Evolutionary conservation across 2,329 filamentous ascomycete species (phyloP).

Genomic region (Fusarium pseudograminearum): DNA sequence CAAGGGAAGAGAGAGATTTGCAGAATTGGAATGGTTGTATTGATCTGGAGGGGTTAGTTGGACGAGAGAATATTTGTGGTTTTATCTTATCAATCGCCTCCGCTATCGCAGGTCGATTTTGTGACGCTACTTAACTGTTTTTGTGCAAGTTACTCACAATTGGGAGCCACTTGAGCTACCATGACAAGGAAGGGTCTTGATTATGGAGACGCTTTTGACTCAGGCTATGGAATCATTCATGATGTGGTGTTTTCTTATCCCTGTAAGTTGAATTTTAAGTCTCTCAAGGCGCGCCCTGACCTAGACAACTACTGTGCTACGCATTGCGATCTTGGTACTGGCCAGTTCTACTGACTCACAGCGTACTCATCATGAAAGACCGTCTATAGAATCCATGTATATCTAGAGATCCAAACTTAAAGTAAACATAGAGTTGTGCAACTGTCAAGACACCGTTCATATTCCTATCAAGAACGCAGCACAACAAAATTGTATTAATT

Average conservation of each 20-base stretch:
- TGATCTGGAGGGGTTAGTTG: slow-evolving; percentile 25
- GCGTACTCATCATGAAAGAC: not conserved
- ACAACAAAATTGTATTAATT: not conserved
- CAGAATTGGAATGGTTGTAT: not conserved
- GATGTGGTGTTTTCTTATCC: not conserved
- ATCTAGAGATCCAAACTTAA: not conserved
- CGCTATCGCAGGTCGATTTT: slow-evolving; percentile 45
- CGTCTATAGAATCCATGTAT: not conserved
- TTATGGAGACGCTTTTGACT: slow-evolving; percentile 21
- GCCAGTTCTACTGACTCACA: slow-evolving; percentile 4
- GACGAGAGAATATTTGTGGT: slow-evolving; percentile 42
- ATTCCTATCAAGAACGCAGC: not conserved
- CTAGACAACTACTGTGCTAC: not conserved
- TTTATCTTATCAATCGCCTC: slow-evolving; percentile 49
- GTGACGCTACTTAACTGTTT: slow-evolving; percentile 29
- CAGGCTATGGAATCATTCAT: slow-evolving; percentile 14
- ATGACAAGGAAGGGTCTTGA: not conserved
- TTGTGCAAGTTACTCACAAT: slow-evolving; percentile 12
- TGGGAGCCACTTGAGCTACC: slow-evolving; percentile 19
- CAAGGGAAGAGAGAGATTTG: not conserved
- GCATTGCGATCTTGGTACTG: not conserved
- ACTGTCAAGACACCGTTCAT: not conserved
- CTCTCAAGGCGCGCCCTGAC: not conserved
- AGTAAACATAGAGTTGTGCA: not conserved
- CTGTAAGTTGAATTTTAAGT: not conserved